Conservation (phyloP, 2,329 filamentous ascomycete genomes). For the Teratosphaeria destructans region DNA sequence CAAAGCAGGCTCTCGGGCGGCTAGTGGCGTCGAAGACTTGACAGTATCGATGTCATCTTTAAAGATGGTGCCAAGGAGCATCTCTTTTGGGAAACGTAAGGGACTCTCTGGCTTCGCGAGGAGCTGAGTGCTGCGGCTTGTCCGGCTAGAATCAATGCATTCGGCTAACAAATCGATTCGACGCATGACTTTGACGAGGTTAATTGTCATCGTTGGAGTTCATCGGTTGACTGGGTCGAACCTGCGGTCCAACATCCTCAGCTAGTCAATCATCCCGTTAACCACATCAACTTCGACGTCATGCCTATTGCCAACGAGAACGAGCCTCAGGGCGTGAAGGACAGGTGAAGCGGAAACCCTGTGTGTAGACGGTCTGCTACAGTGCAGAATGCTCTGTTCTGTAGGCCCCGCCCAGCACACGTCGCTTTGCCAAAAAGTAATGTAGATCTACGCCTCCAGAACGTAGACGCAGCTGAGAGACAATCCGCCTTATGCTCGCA, state of each 20-base stretch:
- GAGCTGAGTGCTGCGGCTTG: slow-evolving; percentile 2
- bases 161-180: too few relatives aligned
- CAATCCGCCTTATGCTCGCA: too few relatives aligned
- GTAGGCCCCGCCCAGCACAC: too few relatives aligned
- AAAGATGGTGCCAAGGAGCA: slow-evolving; percentile 16
- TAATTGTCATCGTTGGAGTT: too few relatives aligned
- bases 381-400: not conserved
- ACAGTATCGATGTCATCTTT: slow-evolving; percentile 11
- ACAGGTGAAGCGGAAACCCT: not conserved
- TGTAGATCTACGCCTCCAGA: too few relatives aligned
- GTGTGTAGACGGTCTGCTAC: not conserved
- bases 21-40: slow-evolving; percentile 9
- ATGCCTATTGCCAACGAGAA: not conserved
- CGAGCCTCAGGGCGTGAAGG: not conserved
- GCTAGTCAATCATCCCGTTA: too few relatives aligned
- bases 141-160: not conserved
- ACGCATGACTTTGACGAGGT: too few relatives aligned
- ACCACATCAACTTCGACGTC: not conserved
- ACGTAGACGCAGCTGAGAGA: too few relatives aligned
- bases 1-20: not conserved
- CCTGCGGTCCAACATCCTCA: too few relatives aligned
- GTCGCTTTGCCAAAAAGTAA: too few relatives aligned
- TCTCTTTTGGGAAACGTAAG: slow-evolving; percentile 11
- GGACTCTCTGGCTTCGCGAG: slow-evolving; percentile 8
- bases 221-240: too few relatives aligned